Percentiles rank a stretch among this genome's conserved stretches.
phyloP scores from a whole-genome alignment of 352 stramenopile species.

The Phytophthora pluvialis region DNA sequence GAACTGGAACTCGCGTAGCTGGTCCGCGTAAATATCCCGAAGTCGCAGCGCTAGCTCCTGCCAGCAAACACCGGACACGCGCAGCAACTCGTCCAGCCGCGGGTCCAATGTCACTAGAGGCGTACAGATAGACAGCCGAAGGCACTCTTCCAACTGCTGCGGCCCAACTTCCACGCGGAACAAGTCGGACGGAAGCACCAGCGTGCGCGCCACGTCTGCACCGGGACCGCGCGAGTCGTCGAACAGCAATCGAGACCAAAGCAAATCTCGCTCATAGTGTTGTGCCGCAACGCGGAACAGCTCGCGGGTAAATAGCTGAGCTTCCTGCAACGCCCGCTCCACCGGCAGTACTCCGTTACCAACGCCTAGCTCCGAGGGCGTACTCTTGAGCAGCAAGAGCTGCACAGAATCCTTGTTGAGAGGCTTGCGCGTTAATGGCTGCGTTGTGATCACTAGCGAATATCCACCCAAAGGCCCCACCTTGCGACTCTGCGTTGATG shows the following conservation, averaged over 20 bases:
- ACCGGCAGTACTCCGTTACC: constrained; percentile 59
- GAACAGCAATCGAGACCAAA: constrained; percentile 87
- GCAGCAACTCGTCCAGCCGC: constrained; percentile 67
- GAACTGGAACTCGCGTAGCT: constrained; percentile 90
- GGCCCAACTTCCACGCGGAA: constrained; percentile 80
- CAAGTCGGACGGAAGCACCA: constrained; percentile 60
- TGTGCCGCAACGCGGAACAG: constrained; percentile 78
- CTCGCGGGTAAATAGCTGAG: constrained; percentile 78
- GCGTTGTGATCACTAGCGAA: constrained; percentile 81
- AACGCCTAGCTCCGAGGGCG: constrained; percentile 43
- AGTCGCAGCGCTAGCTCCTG: constrained; percentile 78
- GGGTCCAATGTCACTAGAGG: constrained; percentile 81
- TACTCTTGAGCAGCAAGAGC: constrained; percentile 69
- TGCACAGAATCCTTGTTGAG: constrained; percentile 73
- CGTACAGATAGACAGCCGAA: constrained; percentile 83
- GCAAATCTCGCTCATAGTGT: constrained; percentile 87
- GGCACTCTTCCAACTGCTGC: constrained; percentile 86
- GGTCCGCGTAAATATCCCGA: constrained; percentile 77
- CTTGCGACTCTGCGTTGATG: constrained; percentile 31
- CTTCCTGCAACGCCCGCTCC: constrained; percentile 75
- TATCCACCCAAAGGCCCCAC: constrained; percentile 51
- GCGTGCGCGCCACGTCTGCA: constrained; percentile 55
- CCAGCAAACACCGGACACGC: constrained; percentile 76
- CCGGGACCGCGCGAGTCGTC: constrained; percentile 60
- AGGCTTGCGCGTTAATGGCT: constrained; percentile 57